A percentile compares a stretch with the other conserved stretches of the same genome.
Evolutionary conservation across 352 stramenopile species (phyloP).

Genomic region (Elongisporangium anandrum): DNA sequence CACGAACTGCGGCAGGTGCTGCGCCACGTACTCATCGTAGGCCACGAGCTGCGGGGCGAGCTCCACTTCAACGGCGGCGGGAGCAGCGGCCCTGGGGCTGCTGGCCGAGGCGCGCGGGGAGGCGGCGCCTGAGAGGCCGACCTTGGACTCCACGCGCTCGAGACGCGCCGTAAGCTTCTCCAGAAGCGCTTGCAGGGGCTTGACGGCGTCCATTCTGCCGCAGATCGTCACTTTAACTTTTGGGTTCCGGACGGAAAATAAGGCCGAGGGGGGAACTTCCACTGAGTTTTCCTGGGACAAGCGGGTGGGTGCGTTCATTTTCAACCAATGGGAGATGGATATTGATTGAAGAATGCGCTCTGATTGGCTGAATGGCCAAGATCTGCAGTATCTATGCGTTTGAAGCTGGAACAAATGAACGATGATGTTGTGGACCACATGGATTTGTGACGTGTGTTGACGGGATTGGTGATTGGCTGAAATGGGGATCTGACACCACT

Average conservation of each 20-base stretch:
- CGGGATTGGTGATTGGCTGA: neutral
- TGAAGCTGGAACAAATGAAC: neutral
- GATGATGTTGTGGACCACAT: neutral
- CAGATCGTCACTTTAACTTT: neutral
- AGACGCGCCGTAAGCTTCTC: slow-evolving; percentile 78
- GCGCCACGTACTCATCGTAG: slow-evolving; percentile 89
- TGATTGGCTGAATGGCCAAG: neutral
- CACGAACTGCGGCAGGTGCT: slow-evolving; percentile 83
- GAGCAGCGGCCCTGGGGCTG: neutral
- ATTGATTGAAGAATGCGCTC: neutral
- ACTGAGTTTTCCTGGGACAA: neutral
- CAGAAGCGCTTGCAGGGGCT: slow-evolving; percentile 82
- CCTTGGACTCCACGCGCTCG: slow-evolving; percentile 65
- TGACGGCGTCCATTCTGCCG: slow-evolving; percentile 49
- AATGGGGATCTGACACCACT: neutral
- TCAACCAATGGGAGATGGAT: neutral
- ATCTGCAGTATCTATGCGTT: neutral
- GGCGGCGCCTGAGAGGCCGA: slow-evolving; percentile 42
- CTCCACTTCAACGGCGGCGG: slow-evolving; percentile 21
- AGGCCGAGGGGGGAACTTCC: neutral
- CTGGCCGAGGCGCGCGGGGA: slow-evolving; percentile 6
- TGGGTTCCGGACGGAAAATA: neutral
- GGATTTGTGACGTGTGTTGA: neutral
- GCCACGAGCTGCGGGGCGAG: slow-evolving; percentile 72
- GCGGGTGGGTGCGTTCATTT: neutral